Percentiles rank a stretch among this genome's conserved stretches.
Evolutionary conservation across 345 rosid species (phyloP).

Genomic region (Moricandia moricandioides): DNA sequence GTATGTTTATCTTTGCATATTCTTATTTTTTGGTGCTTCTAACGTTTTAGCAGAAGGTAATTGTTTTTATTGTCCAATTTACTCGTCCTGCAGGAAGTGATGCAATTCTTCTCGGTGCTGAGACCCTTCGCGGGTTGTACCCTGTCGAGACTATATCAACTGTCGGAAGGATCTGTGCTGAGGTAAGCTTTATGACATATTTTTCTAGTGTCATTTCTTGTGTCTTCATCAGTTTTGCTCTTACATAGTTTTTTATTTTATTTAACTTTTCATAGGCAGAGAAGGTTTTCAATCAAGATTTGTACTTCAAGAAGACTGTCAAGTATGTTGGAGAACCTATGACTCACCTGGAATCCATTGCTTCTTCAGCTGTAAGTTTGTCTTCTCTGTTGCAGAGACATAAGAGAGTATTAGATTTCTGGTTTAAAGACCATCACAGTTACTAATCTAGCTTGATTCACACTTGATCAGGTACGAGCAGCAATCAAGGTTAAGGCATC

Average conservation of each 20-base stretch:
- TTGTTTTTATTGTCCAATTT: not conserved
- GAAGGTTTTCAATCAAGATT: constrained; percentile 91
- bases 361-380: constrained; percentile 85
- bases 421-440: not conserved
- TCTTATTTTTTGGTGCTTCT: not conserved
- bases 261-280: constrained; percentile 61
- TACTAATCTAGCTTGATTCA: constrained; percentile 10
- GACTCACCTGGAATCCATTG: constrained; percentile 93
- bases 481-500: constrained; percentile 99
- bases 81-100: constrained; percentile 60
- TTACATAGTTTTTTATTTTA: not conserved
- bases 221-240: not conserved
- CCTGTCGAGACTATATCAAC: constrained; percentile 81
- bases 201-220: not conserved
- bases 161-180: constrained; percentile 88
- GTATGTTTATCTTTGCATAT: constrained; percentile 35
- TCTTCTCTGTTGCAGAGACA: not conserved
- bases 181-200: constrained; percentile 43
- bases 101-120: constrained; percentile 96
- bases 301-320: constrained; percentile 85
- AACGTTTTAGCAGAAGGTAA: constrained; percentile 4
- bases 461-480: constrained; percentile 67
- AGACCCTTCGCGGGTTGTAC: constrained; percentile 91
- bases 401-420: not conserved
- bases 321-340: constrained; percentile 95